Evolutionary conservation across 1,139 yeast genomes (phyloP), one percentile per base, ranked within the genome.

Genomic region (Blastobotrys indianensis): DNA sequence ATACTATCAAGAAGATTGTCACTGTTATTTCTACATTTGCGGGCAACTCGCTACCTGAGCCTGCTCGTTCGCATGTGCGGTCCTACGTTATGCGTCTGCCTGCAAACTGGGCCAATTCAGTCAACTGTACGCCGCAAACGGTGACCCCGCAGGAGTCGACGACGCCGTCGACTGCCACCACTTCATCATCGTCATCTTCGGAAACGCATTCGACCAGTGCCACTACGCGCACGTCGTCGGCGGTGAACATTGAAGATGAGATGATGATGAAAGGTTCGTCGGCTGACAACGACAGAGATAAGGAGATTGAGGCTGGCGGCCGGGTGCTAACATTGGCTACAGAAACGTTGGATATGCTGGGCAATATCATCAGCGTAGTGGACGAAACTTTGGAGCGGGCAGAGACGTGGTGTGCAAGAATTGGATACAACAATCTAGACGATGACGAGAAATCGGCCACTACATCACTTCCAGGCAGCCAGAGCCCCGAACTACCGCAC

Each of bases 1-100:
- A 85, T 3, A 92, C 97, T 0, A 90, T 92, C 23, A 85, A 87
- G 63, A 90, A 88, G 62, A 87, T 90, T 44, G 88, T 90, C 37
- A 79, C 81, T 37, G 79, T 92, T 35, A 84, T 92, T 11, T 85
- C 97, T 4, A 85, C 85, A 54, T 87, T 87, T 57, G 85, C 86
- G 0, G 86, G 87, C 0, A 76, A 73, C 49, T 77, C 86, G 2
- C 63, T 82, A 34, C 85, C 88, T 2, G 87, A 85, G 59, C 95
- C 96, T 1, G 94, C 95, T 4, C 77, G 95, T 53, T 72, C 84
- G 1, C 82, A 85, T 42, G 94, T 92, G 15, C 76, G 97, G 39
- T 86, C 82, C 53, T 82, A 85, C 34, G 75, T 92, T 17, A 69
- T 92, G 43, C 76, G 77, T 50, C 70, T 92, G 45, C 97, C 97